Evolutionary conservation across 495 filamentous ascomycete species (phyloP), one percentile per base, ranked within the genome.

Genomic region (Talaromyces ruber): DNA sequence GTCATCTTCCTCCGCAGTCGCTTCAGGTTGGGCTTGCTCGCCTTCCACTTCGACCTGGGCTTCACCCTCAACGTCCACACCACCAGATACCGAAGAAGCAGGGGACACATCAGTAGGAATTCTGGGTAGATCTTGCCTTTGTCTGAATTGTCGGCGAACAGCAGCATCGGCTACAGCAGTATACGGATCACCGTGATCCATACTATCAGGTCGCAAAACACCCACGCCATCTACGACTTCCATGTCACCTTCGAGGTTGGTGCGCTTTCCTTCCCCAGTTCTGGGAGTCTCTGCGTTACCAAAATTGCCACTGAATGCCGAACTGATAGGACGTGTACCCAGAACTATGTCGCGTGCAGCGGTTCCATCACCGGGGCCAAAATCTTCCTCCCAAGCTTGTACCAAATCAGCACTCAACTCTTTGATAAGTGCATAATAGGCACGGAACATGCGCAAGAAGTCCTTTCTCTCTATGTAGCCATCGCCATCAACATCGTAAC

Each of bases 401-500:
- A 97, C 80, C 66, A 96, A 88, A 64, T 97, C 92, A 53, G 82
- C 82, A 37, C 92, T 91, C 65, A 95, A 84, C 68, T 96, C 88
- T 65, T 90, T 87, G 67, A 87, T 93, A 1, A 97, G 81, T 4
- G 88, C 84, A 69, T 97, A 97, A 69, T 90, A 94, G 1, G 92
- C 92, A 21, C 89, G 81, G 77, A 98, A 97, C 69, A 99, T 86
- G 24, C 92, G 87, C 25, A 97, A 76, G 66, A 97, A 97, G 71
- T 99, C 95, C 54, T 89, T 88, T 7, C 95, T 81, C 65, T 87
- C 88, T 21, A 97, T 86, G 64, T 80, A 97, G 24, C 93, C 94
- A 73, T 99, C 93, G 4, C 83, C 82, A 64, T 99, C 89, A 57
- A 97, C 82, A 68, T 99, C 94, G 65, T 96, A 97, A 6, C 90